Evolutionary conservation across 305 asterid genomes (phyloP).

Genomic region (Fraxinus greggii): DNA sequence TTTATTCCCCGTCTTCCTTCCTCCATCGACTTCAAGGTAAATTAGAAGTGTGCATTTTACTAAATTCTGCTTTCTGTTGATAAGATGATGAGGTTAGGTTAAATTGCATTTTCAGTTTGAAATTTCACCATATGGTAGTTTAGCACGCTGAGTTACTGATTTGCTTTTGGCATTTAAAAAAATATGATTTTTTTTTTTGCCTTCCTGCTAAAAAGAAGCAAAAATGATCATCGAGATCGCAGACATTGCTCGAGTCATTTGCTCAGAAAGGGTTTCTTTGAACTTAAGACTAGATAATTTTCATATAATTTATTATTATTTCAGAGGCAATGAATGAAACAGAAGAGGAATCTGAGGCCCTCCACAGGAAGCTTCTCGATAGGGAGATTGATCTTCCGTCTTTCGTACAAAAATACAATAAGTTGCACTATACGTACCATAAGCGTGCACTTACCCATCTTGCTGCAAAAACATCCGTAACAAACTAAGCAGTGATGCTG

Average conservation of each 20-base stretch:
- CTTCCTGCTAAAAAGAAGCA: not conserved
- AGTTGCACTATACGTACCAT: constrained; percentile 62
- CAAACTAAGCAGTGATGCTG: constrained; percentile 32
- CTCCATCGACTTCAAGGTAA: constrained; percentile 78
- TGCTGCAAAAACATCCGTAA: constrained; percentile 71
- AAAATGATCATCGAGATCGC: not conserved
- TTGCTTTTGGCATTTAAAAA: not conserved
- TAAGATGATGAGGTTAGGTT: not conserved
- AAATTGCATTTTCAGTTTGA: not conserved
- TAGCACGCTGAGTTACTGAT: not conserved
- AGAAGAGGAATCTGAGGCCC: constrained; percentile 78
- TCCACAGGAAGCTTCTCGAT: constrained; percentile 76
- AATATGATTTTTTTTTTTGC: not conserved
- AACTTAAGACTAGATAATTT: not conserved
- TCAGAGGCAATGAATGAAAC: constrained; percentile 68
- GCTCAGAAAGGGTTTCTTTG: not conserved
- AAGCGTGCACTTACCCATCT: constrained; percentile 77
- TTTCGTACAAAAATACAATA: constrained; percentile 77
- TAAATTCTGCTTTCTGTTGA: not conserved
- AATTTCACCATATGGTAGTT: not conserved
- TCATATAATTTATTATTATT: not conserved
- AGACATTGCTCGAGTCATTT: not conserved
- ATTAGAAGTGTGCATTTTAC: not conserved
- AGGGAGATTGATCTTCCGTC: constrained; percentile 63
- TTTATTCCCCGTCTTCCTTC: constrained; percentile 68